A percentile compares a stretch with the other conserved stretches of the same genome.
These are phyloP conservation scores for Fraxinus velutina DNA, from an alignment of 305 asterid species.

Conservation along the genomic window DNA sequence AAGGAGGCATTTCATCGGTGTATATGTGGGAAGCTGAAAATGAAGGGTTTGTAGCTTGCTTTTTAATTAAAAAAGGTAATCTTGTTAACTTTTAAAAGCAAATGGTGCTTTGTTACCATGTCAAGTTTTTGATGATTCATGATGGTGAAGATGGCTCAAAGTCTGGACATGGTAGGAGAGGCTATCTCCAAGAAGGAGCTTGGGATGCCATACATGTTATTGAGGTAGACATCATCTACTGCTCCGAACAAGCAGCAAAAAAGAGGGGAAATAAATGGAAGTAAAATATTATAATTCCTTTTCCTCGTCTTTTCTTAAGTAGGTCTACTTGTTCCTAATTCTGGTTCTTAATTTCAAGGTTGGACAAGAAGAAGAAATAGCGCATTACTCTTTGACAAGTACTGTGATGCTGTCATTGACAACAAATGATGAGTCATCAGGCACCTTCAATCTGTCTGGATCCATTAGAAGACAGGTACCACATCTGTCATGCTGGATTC, in stretches of 20 bases:
- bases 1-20: slow-evolving; percentile 94
- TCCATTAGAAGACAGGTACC: slow-evolving; percentile 98
- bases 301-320: slow-evolving; percentile 7
- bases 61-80: slow-evolving; percentile 85
- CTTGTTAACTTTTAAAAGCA: slow-evolving; percentile 6
- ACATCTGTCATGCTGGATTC: background rate
- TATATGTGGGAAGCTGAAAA: slow-evolving; percentile 89
- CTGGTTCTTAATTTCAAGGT: slow-evolving; percentile 42
- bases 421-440: slow-evolving; percentile 72
- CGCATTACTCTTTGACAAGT: slow-evolving; percentile 85
- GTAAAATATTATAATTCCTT: background rate
- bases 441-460: slow-evolving; percentile 89
- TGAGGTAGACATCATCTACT: slow-evolving; percentile 49
- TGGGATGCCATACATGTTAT: slow-evolving; percentile 99
- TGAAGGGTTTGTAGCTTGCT: slow-evolving; percentile 86
- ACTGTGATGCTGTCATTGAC: slow-evolving; percentile 92
- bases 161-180: slow-evolving; percentile 82
- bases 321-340: slow-evolving; percentile 8
- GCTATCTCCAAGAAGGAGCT: slow-evolving; percentile 85
- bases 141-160: slow-evolving; percentile 73
- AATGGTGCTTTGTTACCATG: slow-evolving; percentile 12
- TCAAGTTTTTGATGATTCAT: slow-evolving; percentile 24
- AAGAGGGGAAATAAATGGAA: background rate
- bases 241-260: slow-evolving; percentile 3
- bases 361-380: slow-evolving; percentile 67